Percentiles rank a stretch among this genome's conserved stretches.
phyloP scores from a whole-genome alignment of 2,329 filamentous ascomycete species.

The Drechslera avenae region DNA sequence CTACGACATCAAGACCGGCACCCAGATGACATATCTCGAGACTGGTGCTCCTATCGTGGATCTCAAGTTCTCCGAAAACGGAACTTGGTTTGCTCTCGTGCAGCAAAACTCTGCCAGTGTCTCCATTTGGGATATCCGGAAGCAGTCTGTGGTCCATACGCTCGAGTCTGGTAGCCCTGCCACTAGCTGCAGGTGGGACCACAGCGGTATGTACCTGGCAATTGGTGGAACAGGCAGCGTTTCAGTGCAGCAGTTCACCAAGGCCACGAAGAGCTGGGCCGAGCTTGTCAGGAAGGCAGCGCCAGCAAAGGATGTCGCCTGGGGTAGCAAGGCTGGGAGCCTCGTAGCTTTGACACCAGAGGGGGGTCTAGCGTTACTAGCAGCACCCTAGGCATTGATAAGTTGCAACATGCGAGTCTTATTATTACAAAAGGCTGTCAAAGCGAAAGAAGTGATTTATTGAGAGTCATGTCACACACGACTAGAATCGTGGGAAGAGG shows the following conservation, averaged over 20 bases:
- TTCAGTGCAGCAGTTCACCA: slow-evolving; percentile 87
- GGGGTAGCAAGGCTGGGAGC: slow-evolving; percentile 76
- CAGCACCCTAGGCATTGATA: slow-evolving; percentile 35
- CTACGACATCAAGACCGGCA: slow-evolving; percentile 82
- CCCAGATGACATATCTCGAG: slow-evolving; percentile 75
- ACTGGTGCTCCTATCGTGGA: slow-evolving; percentile 70
- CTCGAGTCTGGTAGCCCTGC: slow-evolving; percentile 83
- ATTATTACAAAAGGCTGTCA: no score
- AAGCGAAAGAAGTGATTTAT: no score
- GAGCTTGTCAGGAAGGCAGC: slow-evolving; percentile 81
- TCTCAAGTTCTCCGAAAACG: slow-evolving; percentile 91
- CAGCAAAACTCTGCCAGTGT: slow-evolving; percentile 78
- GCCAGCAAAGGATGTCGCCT: slow-evolving; percentile 73
- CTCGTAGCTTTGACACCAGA: slow-evolving; percentile 76
- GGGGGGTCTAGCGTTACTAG: slow-evolving; percentile 75
- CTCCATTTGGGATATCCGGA: slow-evolving; percentile 89
- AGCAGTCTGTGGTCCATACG: slow-evolving; percentile 80
- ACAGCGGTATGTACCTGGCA: slow-evolving; percentile 90
- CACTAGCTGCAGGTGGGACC: slow-evolving; percentile 83
- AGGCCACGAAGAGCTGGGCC: slow-evolving; percentile 85
- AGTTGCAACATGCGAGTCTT: no score
- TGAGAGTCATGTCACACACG: no score
- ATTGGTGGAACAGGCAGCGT: slow-evolving; percentile 79
- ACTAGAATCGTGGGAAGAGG: no score
- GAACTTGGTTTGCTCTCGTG: slow-evolving; percentile 89